Evolutionary conservation across 768 basidiomycete genomes (phyloP), one percentile per base, ranked within the genome.

Genomic region (Trametes punicea): DNA sequence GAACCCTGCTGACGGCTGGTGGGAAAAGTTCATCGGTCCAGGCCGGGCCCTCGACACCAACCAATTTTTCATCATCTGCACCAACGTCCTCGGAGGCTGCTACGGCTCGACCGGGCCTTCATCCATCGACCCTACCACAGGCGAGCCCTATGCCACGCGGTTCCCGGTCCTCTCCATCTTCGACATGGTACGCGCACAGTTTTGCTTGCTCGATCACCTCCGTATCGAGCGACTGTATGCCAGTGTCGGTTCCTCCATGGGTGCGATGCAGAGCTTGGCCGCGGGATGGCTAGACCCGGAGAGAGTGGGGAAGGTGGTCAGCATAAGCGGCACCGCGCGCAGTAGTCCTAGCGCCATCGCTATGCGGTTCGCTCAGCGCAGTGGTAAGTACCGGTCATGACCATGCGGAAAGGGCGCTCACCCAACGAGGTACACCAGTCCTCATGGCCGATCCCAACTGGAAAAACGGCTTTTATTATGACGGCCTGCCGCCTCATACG

Each of bases 361-460:
- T 3, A 93, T 98, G 88, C 81, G 97, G 34, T 94, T 87, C 72
- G 95, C 97, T 0, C 97, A 99, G 70, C 74, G 97, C 68, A 97
- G 94, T 73, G 96, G 96, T 93, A 61, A 62, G 87, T 75, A 38
- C 21, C 16, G 39, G 52, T 26, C 18, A 52, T 9, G 25, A 26
- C 57, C 51, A 45, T 57, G 49, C 38, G 33, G 16, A 23, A 15
- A 29, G 18, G 45, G 31, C 45, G 45, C 16, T 31, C 23, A 21
- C 30, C 54, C 3, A 21, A 21, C 2, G 44, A 30, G 42, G 41
- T 25, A n/a, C 40, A 40, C 50, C 27, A 98, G 97, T 99, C 16
- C 82, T 99, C 50, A 99, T 99, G 97, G 90, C 96, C 2, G 97
- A 99, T 72, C 96, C 96, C 0, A 98, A 98, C 61, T 99, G 97